These are phyloP conservation scores for Saprolegnia parasitica DNA, from an alignment of 352 stramenopile genomes.

Conservation along the genomic window DNA sequence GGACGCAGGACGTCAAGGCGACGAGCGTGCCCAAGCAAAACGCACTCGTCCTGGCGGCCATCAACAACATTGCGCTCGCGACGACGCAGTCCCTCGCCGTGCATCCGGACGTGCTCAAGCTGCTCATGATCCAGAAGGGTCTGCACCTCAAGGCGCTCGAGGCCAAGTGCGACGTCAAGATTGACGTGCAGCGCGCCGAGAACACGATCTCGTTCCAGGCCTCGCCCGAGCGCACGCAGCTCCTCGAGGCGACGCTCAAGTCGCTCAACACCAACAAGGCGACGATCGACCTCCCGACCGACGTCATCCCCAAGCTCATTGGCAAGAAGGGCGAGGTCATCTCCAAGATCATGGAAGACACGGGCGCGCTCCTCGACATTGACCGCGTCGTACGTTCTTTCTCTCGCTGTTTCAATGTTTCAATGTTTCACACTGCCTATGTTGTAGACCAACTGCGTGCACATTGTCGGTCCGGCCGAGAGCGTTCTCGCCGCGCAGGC, in stretches of 20 bases:
- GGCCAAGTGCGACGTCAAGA: constrained; percentile 49
- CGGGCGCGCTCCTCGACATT: constrained; percentile 65
- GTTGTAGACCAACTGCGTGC: constrained; percentile 46
- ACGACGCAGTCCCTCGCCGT: constrained; percentile 62
- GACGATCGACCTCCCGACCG: constrained; percentile 56
- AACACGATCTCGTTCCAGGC: constrained; percentile 54
- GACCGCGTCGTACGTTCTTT: constrained; percentile 45
- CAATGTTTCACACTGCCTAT: constrained; percentile 26
- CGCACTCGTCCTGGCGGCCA: constrained; percentile 37
- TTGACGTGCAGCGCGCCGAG: constrained; percentile 67
- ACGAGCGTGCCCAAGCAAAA: constrained; percentile 50
- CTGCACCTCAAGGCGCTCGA: constrained; percentile 69
- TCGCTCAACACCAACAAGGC: constrained; percentile 49
- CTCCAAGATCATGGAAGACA: constrained; percentile 79
- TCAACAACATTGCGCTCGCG: constrained; percentile 69
- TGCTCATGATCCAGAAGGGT: constrained; percentile 71
- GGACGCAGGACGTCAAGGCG: constrained; percentile 43
- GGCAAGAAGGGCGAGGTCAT: constrained; percentile 82
- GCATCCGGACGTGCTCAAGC: constrained; percentile 68
- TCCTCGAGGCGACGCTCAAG: constrained; percentile 52
- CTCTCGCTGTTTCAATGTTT: not conserved
- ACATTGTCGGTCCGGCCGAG: constrained; percentile 52
- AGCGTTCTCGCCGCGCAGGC: constrained; percentile 50
- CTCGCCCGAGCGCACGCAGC: constrained; percentile 46
- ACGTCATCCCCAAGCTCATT: constrained; percentile 79